Evolutionary conservation across 2,329 filamentous ascomycete species (phyloP), one percentile per base, ranked within the genome.

Genomic region (Botryotinia calthae): DNA sequence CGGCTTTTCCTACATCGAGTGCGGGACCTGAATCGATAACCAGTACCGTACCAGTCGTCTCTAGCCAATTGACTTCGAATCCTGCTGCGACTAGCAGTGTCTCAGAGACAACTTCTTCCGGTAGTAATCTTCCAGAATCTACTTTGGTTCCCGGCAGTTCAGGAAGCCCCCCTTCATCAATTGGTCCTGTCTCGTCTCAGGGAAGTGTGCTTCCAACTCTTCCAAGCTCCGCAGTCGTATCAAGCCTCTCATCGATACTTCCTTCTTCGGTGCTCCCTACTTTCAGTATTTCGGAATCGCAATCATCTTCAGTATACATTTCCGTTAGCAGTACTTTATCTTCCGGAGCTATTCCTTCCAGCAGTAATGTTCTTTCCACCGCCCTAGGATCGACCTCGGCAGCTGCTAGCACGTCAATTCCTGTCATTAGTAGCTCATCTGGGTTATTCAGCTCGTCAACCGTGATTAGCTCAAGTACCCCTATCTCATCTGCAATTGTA

Each of bases 221-320:
- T 31, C 25, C 66, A 22, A 69, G 66, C 54, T 69, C 66, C 22
- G 54, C 28, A 12, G 37, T 18, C 22, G 37, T 22, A 20, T 48
- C 68, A 63, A 37, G 44, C 8, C 34, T n/a, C 9, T 62, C 68
- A 51, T 62, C 67, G 22, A 14, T 25, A 16, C 63, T 65, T 25
- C 22, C 63, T 51, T 54, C 64, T 44, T 64, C 61, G 18, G 61
- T 46, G 31, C 61, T 63, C n/a, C 37, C 40, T 22, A 44, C n/a
- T 46, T 64, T 70, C 67, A 61, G 42, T 59, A 46, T 44, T 25
- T 42, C 69, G 3, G 69, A 71, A 12, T 56, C 46, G 20, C n/a
- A 51, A 37, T 64, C 8, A 51, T 71, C 58, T 9, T 66, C 64
- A 28, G 31, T 40, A 40, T 40, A 71, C 37, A 56, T 46, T 25